Base-by-base conservation (phyloP, 768 basidiomycete genomes). In the Chalciporus chontae region DNA sequence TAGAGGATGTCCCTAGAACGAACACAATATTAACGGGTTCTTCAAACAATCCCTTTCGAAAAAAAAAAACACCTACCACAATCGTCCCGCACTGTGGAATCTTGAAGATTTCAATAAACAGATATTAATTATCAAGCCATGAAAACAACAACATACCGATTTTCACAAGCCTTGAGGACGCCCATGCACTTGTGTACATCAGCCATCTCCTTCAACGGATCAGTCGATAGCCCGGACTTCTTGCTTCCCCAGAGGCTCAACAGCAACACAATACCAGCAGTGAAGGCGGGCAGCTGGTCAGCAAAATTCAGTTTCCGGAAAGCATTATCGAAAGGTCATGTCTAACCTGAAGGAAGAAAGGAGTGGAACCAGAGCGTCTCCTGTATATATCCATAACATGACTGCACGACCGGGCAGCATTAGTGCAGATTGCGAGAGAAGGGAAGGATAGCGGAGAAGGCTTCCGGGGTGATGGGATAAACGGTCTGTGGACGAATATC, bases 381-480 rank as follows among this genome's bases (percentile, higher is more conserved):
- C 74, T 68, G 45, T 79, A 75, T 3, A 79, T 69, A 55, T 90
- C 87, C 17, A 87, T 65, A 24, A 93, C 77, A 60, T 85, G 87
- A 34, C 78, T 79, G 51, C 79, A 84, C 1, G 87, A 88, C 8
- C 88, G 74, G 2, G 91, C 87, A 0, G 91, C 83, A 52, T 91
- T 92, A n/a, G 85, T 82, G 64, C 90, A 92, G 46, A 93, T 91
- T 0, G 87, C 87, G 27, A 92, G 72, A 0, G 89, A 84, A 60
- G 70, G 82, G 58, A 83, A 78, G 1, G 73, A 71, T 31, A 79
- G 59, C 2, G 68, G 63, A 0, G 73, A 69, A 0, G 74, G 74
- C 48, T 81, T 81, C 40, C 75, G 70, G 3, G 81, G 78, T 0
- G 78, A 78, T 0, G 87, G 86, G 49, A 93, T 84, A 66, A 88